These are phyloP conservation scores for Pythium diclinum DNA, from an alignment of 352 stramenopile genomes.

Conservation along the genomic window DNA sequence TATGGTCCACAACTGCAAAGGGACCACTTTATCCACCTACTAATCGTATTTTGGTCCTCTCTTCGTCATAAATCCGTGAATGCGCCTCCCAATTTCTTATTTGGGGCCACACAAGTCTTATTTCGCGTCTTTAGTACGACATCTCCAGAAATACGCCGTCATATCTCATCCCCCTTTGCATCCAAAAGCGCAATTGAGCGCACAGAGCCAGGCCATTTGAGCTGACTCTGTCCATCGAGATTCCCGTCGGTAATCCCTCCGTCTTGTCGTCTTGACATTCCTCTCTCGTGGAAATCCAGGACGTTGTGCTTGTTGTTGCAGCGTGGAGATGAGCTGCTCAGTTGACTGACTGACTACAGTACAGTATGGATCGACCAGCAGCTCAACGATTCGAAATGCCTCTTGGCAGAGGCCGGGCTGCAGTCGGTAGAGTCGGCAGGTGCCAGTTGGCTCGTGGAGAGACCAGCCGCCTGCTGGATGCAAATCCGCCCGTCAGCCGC, in stretches of 20 bases:
- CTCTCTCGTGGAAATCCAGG: neutral
- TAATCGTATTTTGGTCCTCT: neutral
- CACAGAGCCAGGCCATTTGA: neutral
- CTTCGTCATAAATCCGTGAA: neutral
- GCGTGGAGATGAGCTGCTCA: neutral
- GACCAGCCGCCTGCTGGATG: conserved; percentile 3
- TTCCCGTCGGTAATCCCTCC: neutral
- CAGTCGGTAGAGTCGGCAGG: neutral
- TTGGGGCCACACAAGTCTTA: neutral
- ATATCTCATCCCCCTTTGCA: neutral
- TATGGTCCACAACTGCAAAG: neutral
- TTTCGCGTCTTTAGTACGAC: neutral
- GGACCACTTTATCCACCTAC: neutral
- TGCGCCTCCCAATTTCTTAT: too few species aligned
- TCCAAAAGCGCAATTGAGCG: neutral
- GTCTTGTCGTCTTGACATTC: neutral
- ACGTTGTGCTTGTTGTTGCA: neutral
- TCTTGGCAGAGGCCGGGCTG: neutral
- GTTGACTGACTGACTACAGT: neutral
- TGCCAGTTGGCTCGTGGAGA: conserved; percentile 1
- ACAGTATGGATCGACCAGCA: neutral
- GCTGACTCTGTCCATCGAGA: neutral
- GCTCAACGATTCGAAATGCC: neutral
- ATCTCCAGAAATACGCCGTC: neutral
- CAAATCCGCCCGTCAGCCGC: neutral